Conservation (phyloP, 495 filamentous ascomycete genomes). For the Podospora pseudocomata region DNA sequence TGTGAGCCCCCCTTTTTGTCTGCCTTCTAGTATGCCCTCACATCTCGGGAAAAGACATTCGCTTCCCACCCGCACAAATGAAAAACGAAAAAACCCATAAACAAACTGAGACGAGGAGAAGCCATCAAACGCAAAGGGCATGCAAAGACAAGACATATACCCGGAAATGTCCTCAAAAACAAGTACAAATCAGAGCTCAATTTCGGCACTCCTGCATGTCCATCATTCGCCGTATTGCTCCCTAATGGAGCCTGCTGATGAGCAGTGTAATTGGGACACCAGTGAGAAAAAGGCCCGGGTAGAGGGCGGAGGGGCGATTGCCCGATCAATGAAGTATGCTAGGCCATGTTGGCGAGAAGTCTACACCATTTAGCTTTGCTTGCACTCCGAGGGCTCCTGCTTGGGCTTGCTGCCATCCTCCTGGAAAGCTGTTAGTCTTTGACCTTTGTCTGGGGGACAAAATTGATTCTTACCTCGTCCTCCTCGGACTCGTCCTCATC, state of each 20-base stretch:
- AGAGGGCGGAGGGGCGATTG: conserved; percentile 13
- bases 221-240: conserved; percentile 14
- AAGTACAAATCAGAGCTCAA: conserved; percentile 26
- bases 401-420: conserved; percentile 95
- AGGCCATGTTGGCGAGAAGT: conserved; percentile 1
- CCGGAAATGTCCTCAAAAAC: conserved; percentile 21
- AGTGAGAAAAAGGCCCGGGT: conserved; percentile 13
- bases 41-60: conserved; percentile 5
- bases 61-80: conserved; percentile 11
- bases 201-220: conserved; percentile 9
- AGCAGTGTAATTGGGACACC: conserved; percentile 10
- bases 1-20: conserved; percentile 13
- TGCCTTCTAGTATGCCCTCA: background rate
- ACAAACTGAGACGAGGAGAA: conserved; percentile 19
- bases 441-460: conserved; percentile 4
- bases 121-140: conserved; percentile 24
- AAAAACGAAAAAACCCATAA: conserved; percentile 5
- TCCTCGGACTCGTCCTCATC: conserved; percentile 90
- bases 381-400: conserved; percentile 99
- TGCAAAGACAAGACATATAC: conserved; percentile 22
- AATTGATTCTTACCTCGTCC: conserved; percentile 62
- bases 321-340: conserved; percentile 21
- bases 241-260: conserved; percentile 13
- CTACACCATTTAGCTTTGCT: conserved; percentile 77
- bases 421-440: conserved; percentile 43